Conservation (phyloP, 805 yeast genomes). For the Candida boleticola region DNA sequence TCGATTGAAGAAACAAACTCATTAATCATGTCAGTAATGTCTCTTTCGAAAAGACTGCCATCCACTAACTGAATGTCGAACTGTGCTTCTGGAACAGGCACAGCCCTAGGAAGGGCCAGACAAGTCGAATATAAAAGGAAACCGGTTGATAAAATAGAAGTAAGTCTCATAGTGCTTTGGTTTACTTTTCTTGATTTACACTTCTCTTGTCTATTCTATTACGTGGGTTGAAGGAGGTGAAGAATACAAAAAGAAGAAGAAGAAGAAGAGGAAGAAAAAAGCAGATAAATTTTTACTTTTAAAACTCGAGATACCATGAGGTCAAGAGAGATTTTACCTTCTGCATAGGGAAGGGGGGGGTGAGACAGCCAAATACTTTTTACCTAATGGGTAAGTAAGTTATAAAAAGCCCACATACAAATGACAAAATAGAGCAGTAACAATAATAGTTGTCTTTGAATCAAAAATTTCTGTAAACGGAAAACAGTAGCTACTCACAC, state of each 20-base stretch:
- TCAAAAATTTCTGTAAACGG: too few relatives aligned
- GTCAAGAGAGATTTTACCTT: not conserved
- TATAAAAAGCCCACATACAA: too few relatives aligned
- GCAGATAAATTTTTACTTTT: not conserved
- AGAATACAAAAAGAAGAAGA: not conserved
- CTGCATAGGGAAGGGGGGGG: not conserved
- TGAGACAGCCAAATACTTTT: too few relatives aligned
- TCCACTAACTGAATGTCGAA: constrained; percentile 17
- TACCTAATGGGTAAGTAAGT: too few relatives aligned
- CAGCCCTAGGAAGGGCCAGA: constrained; percentile 19
- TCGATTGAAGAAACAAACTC: constrained; percentile 4
- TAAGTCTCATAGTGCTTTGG: constrained; percentile 15
- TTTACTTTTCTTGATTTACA: not conserved
- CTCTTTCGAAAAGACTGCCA: constrained; percentile 7
- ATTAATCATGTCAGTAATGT: constrained; percentile 8
- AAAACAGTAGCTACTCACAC: too few relatives aligned
- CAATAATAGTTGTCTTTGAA: too few relatives aligned
- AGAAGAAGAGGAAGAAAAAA: not conserved
- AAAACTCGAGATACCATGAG: not conserved
- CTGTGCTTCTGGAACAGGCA: constrained; percentile 17
- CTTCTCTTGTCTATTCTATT: too few relatives aligned
- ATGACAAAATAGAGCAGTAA: too few relatives aligned
- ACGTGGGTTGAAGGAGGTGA: too few relatives aligned
- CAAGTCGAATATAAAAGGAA: constrained; percentile 11
- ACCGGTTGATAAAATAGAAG: constrained; percentile 8